Conservation (phyloP, 768 basidiomycete genomes). For the Tubosaeta sp. region DNA sequence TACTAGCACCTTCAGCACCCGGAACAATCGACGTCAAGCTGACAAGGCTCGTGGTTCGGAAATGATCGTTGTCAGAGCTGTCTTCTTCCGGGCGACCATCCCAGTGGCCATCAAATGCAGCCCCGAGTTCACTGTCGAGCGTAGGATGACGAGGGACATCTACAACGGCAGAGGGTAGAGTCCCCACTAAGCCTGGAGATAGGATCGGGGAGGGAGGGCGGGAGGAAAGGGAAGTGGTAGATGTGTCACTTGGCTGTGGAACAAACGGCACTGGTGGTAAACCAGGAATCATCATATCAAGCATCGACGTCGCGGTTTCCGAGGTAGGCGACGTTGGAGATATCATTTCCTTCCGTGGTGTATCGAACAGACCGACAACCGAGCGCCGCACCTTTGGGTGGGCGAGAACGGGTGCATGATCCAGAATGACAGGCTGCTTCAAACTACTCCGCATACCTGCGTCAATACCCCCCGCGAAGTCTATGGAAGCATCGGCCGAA, state of each 20-base stretch:
- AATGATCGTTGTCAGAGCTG: slow-evolving; percentile 38
- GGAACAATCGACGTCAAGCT: slow-evolving; percentile 41
- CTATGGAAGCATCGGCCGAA: slow-evolving; percentile 18
- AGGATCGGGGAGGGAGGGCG: slow-evolving; percentile 20
- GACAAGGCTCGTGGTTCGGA: slow-evolving; percentile 53
- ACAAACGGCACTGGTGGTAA: slow-evolving; percentile 32
- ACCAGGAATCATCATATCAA: slow-evolving; percentile 31
- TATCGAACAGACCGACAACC: slow-evolving; percentile 61
- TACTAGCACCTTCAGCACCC: slow-evolving; percentile 10
- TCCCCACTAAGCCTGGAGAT: slow-evolving; percentile 4
- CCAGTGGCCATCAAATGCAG: slow-evolving; percentile 37
- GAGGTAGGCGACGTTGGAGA: slow-evolving; percentile 10
- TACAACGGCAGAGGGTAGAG: slow-evolving; percentile 5
- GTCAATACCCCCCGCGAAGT: slow-evolving; percentile 19
- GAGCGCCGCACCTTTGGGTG: slow-evolving; percentile 42
- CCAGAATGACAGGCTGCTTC: slow-evolving; percentile 9
- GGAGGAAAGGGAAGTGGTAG: slow-evolving; percentile 12
- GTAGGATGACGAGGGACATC: slow-evolving; percentile 28
- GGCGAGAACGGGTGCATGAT: slow-evolving; percentile 15
- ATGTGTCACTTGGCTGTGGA: slow-evolving; percentile 29
- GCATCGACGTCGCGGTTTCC: slow-evolving; percentile 19
- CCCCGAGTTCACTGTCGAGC: slow-evolving; percentile 57
- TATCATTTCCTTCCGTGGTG: slow-evolving; percentile 13
- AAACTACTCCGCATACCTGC: slow-evolving; percentile 26
- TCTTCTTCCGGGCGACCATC: slow-evolving; percentile 1